Base-by-base conservation (phyloP, 805 yeast species). In the Kurtzmaniella fragi region DNA sequence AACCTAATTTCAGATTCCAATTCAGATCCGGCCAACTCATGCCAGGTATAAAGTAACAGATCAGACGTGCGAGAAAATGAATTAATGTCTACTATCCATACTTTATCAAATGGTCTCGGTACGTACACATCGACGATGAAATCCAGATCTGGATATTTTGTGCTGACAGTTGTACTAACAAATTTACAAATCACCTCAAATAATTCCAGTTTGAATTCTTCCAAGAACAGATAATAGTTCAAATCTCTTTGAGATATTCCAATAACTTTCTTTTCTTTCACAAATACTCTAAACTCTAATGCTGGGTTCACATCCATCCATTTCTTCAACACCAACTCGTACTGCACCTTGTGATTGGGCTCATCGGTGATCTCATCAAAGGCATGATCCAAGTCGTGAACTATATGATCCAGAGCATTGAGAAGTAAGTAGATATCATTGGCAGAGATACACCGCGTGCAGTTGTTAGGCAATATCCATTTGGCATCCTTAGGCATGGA, bases 401-500 rank as follows among this genome's bases (percentile, higher is more conserved):
- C 80, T 9, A 90, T 75, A 57, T 90, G 93, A 52, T 86, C 90
- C 0, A 96, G 87, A 1, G 96, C 80, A 52, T 91, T 91, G 38
- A 93, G 61, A 7, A 93, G 61, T 35, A 93, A 57, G 46, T 89
- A 93, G 0, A 93, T 62, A 47, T 93, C 99, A 29, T 81, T 73
- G 0, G 83, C 78, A 26, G 72, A 73, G 12, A 63, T 68, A 53
- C 98, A 90, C 52, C 77, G 74, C 73, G 84, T 75, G 2, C 86
- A 73, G 51, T 87, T 85, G 26, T 84, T 79, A 2, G 93, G 73
- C 52, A 84, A 63, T 15, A 93, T 91, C 99, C 98, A 93, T 0
- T 81, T 76, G 1, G 98, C 86, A 62, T 93, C 99, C 54, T 81
- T 82, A 1, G 99, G 99, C 1, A 96, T 84, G 1, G 97, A 88